Percentiles rank a stretch among this genome's conserved stretches.
Evolutionary conservation across 2,329 filamentous ascomycete species (phyloP).

Genomic region (Curvularia verruculosa): DNA sequence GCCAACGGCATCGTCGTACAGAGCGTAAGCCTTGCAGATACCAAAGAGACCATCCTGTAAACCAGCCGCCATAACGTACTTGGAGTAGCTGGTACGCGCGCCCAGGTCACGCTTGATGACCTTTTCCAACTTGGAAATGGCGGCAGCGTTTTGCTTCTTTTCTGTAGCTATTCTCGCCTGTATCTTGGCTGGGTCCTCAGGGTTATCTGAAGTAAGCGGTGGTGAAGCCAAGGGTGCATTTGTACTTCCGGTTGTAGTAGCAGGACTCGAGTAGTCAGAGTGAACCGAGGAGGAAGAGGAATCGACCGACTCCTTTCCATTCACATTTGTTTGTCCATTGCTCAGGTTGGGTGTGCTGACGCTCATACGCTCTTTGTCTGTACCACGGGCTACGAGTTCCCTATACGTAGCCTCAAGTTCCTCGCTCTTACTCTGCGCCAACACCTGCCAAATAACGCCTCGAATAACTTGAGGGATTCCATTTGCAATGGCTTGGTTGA

Average conservation of each 20-base stretch:
- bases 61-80: slow-evolving; percentile 88
- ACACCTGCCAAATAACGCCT: slow-evolving; percentile 98
- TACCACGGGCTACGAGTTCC: slow-evolving; percentile 78
- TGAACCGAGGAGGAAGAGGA: slow-evolving; percentile 87
- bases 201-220: slow-evolving; percentile 59
- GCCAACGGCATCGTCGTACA: slow-evolving; percentile 92
- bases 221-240: slow-evolving; percentile 53
- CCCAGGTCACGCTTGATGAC: slow-evolving; percentile 89
- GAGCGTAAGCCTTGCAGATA: slow-evolving; percentile 94
- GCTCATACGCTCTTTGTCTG: slow-evolving; percentile 68
- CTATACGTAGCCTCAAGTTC: slow-evolving; percentile 87
- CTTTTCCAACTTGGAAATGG: slow-evolving; percentile 85
- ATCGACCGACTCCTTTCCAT: slow-evolving; percentile 69
- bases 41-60: slow-evolving; percentile 94
- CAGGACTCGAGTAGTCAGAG: slow-evolving; percentile 73
- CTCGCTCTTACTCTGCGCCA: slow-evolving; percentile 93
- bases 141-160: slow-evolving; percentile 74
- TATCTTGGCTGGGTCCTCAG: slow-evolving; percentile 68
- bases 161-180: slow-evolving; percentile 69
- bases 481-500: slow-evolving; percentile 87
- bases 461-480: slow-evolving; percentile 94
- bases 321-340: slow-evolving; percentile 58
- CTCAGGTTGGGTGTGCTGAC: slow-evolving; percentile 31
- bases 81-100: slow-evolving; percentile 92
- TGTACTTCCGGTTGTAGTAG: slow-evolving; percentile 57